Evolutionary conservation across 2,329 filamentous ascomycete genomes (phyloP).

Genomic region (Pestalotiopsis sp.): DNA sequence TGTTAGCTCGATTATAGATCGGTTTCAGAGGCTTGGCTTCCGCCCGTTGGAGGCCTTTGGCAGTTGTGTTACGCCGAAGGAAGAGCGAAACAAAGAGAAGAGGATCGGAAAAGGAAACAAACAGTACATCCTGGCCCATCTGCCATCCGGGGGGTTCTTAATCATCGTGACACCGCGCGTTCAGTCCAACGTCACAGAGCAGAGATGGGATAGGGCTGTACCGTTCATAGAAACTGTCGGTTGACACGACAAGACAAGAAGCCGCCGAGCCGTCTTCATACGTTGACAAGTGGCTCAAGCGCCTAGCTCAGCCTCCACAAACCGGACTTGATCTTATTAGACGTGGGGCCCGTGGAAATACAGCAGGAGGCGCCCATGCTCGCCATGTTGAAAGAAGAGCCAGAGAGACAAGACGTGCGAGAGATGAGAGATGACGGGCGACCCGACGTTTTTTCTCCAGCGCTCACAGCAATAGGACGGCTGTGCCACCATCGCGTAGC

Average conservation of each 20-base stretch:
- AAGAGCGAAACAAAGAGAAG: background rate
- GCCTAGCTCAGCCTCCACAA: conserved; percentile 15
- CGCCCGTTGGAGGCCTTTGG: background rate
- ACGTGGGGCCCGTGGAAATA: conserved; percentile 14
- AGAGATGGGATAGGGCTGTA: background rate
- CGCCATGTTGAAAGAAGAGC: background rate
- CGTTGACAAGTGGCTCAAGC: conserved; percentile 9
- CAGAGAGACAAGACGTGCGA: background rate
- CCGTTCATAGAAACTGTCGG: background rate
- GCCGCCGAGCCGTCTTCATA: background rate
- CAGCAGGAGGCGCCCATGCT: conserved; percentile 8
- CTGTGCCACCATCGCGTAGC: conserved; percentile 16
- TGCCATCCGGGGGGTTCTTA: too few species aligned
- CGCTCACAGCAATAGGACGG: background rate
- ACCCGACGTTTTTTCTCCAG: background rate
- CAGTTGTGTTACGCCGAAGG: background rate
- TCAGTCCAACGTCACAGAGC: background rate
- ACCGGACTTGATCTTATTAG: conserved; percentile 6
- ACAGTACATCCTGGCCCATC: background rate
- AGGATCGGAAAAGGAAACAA: background rate
- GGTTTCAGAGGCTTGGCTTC: background rate
- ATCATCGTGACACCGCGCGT: background rate
- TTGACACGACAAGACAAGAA: background rate
- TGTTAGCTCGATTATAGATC: background rate
- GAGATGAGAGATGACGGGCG: conserved; percentile 8